Base-by-base conservation (phyloP, 1,284 basidiomycete genomes). In the Moesziomyces antarcticus region DNA sequence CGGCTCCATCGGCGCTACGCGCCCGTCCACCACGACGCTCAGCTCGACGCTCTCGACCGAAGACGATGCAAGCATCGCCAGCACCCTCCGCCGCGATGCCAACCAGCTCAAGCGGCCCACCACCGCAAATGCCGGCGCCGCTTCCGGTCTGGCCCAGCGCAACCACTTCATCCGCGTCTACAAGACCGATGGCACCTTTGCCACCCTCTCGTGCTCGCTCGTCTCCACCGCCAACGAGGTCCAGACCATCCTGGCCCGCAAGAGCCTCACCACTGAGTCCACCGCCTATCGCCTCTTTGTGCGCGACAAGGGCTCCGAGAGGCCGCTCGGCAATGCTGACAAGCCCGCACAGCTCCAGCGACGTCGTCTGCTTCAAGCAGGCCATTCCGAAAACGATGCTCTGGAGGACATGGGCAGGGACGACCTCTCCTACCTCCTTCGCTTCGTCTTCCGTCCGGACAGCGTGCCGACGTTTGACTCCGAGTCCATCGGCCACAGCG, bases 361-460 rank as follows among this genome's bases (percentile, higher is more conserved):
- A 50, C 88, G 93, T 49, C 88, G 94, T 50, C 86, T 99, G 53
- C 89, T 93, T 74, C 93, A 97, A 83, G 93, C 94, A 7, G 97
- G 97, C 0, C 97, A 95, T 81, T 92, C 92, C 45, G 82, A 90
- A 30, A 87, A 88, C 10, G 97, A 99, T 82, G 89, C 90, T 16
- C 85, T 93, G 8, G 91, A 94, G 68, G 88, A 91, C 40, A 87
- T 97, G 21, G 93, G 92, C 0, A 89, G 90, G 24, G 91, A 93
- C 47, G 93, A 94, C 64, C 87, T 97, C 64, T 89, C 90, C 3
- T 95, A 96, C 81, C 86, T 99, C 37, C 89, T 94, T 83, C 92
- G 91, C 79, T 97, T 98, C 81, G 90, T 97, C 48, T 86, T 83
- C 73, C 72, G 87, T 90, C 61, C 87, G 86, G 35, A 89, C 91